Conservation (phyloP, 106 monocot genomes). For the Acorus gramineus region DNA sequence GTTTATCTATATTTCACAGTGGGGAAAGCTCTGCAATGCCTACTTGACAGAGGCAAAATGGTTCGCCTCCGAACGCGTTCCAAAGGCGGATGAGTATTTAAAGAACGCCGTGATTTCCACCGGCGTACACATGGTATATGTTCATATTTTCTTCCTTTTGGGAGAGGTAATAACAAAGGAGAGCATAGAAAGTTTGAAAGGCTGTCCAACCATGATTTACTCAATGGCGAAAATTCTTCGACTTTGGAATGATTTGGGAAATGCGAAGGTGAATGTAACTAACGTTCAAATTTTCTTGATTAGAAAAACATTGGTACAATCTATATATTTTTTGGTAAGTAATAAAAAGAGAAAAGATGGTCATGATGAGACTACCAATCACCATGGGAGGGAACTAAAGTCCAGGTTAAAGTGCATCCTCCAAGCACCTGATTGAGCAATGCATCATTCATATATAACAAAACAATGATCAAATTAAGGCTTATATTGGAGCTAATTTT, state of each 20-base stretch:
- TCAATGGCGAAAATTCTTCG: constrained; percentile 34
- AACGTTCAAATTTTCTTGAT: background rate
- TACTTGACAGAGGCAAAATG: constrained; percentile 41
- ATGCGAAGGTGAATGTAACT: constrained; percentile 28
- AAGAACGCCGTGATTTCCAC: constrained; percentile 27
- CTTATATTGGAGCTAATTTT: no score
- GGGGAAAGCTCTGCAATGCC: constrained; percentile 27
- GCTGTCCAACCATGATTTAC: constrained; percentile 5
- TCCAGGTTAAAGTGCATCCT: no score
- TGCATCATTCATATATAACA: no score
- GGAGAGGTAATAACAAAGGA: constrained; percentile 19
- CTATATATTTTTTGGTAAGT: background rate
- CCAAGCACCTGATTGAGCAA: no score
- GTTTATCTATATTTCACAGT: constrained; percentile 11
- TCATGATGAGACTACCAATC: no score
- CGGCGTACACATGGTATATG: constrained; percentile 15
- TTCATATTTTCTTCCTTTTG: constrained; percentile 21
- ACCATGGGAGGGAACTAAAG: no score
- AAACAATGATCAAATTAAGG: no score
- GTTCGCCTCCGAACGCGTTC: constrained; percentile 21
- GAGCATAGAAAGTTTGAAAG: constrained; percentile 4
- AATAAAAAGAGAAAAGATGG: no score
- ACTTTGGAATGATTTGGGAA: constrained; percentile 52
- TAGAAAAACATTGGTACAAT: background rate
- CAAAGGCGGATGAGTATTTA: constrained; percentile 24